Conservation (phyloP, 768 basidiomycete genomes). For the Suillus placidus region DNA sequence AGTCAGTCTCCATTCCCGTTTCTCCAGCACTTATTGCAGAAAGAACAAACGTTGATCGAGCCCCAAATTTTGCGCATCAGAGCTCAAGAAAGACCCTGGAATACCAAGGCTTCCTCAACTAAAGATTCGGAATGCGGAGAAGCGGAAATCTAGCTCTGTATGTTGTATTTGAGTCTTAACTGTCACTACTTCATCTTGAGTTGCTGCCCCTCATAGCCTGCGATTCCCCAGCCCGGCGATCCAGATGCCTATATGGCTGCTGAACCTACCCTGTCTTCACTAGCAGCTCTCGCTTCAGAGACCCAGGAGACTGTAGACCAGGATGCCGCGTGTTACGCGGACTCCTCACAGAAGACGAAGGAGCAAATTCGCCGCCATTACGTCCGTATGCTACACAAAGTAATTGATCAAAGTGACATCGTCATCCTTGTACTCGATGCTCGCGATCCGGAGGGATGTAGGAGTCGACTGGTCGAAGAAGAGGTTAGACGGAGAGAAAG, state of each 20-base stretch:
- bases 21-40: neutral
- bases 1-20: slow-evolving; percentile 19
- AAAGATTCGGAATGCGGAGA: slow-evolving; percentile 59
- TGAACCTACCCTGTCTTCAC: slow-evolving; percentile 67
- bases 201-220: slow-evolving; percentile 16
- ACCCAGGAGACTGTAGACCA: slow-evolving; percentile 10
- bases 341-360: slow-evolving; percentile 50
- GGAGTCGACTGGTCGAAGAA: slow-evolving; percentile 92
- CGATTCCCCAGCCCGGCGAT: slow-evolving; percentile 38
- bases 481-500: slow-evolving; percentile 84
- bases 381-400: slow-evolving; percentile 81
- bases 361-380: slow-evolving; percentile 76
- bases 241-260: slow-evolving; percentile 72
- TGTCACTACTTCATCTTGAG: neutral
- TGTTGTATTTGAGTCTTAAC: slow-evolving; percentile 23
- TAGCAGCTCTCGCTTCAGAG: slow-evolving; percentile 52
- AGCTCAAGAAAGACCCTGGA: slow-evolving; percentile 88
- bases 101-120: slow-evolving; percentile 80
- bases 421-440: slow-evolving; percentile 91
- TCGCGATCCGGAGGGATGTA: slow-evolving; percentile 91
- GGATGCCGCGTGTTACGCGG: slow-evolving; percentile 38
- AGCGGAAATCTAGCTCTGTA: slow-evolving; percentile 46
- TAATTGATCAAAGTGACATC: slow-evolving; percentile 92
- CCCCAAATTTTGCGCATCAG: slow-evolving; percentile 37
- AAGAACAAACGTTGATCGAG: slow-evolving; percentile 10